These are phyloP conservation scores for Zea mays DNA, from an alignment of 176 grass and related monocot genomes.

Conservation along the genomic window Zm-B73-REFERENCE-NAM-5.0 NC_050098.1:178165501-178166000, in stretches of 20 bases:
- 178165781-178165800: background rate
- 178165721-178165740: background rate
- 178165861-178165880: background rate
- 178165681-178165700: background rate
- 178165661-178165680: background rate
- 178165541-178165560: background rate
- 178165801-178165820: slow-evolving; percentile 17
- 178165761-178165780: background rate
- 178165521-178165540: background rate
- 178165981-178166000: background rate
- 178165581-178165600: background rate
- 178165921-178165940: background rate
- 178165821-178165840: background rate
- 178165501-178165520: background rate
- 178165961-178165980: background rate
- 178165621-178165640: too few relatives aligned
- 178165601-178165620: background rate
- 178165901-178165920: background rate
- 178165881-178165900: background rate
- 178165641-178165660: background rate
- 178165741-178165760: background rate
- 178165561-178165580: background rate
- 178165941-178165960: background rate
- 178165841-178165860: background rate
- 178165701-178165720: too few relatives aligned